Evolutionary conservation across 805 yeast species (phyloP).

Genomic region (Torulaspora gathmanii): DNA sequence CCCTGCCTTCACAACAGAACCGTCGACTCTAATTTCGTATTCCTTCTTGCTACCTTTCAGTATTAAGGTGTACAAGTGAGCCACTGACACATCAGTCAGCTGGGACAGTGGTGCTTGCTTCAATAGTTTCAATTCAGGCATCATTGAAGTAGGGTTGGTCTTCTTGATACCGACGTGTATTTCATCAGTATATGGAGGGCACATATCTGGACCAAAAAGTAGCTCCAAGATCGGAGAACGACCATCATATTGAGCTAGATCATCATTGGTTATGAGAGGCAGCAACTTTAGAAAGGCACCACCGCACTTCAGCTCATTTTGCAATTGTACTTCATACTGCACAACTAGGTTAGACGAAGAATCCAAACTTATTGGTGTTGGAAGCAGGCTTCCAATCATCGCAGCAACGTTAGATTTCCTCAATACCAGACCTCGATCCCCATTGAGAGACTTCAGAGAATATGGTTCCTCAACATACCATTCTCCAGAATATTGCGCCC

Average conservation of each 20-base stretch:
- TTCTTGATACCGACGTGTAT: conserved; percentile 71
- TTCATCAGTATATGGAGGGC: conserved; percentile 68
- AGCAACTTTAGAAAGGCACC: conserved; percentile 85
- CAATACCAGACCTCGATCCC: conserved; percentile 73
- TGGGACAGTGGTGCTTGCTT: conserved; percentile 53
- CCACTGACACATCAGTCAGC: conserved; percentile 51
- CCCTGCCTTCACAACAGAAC: conserved; percentile 68
- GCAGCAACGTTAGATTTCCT: conserved; percentile 74
- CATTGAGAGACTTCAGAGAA: conserved; percentile 36
- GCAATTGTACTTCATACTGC: conserved; percentile 86
- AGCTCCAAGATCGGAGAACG: conserved; percentile 71
- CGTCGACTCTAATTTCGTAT: conserved; percentile 79
- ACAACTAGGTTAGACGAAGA: conserved; percentile 64
- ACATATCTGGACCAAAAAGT: conserved; percentile 93
- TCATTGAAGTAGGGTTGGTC: conserved; percentile 49
- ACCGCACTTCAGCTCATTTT: conserved; percentile 75
- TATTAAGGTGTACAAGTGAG: conserved; percentile 73
- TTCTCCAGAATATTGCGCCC: conserved; percentile 59
- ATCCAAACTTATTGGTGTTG: conserved; percentile 50
- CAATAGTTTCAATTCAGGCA: conserved; percentile 65
- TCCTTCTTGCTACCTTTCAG: conserved; percentile 54
- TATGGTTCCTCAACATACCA: conserved; percentile 65
- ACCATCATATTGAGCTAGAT: conserved; percentile 36
- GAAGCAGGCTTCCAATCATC: conserved; percentile 67
- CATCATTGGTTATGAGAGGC: conserved; percentile 36